These are phyloP conservation scores for Stevia rebaudiana DNA, from an alignment of 140 eudicot species.

Conservation along the genomic window DNA sequence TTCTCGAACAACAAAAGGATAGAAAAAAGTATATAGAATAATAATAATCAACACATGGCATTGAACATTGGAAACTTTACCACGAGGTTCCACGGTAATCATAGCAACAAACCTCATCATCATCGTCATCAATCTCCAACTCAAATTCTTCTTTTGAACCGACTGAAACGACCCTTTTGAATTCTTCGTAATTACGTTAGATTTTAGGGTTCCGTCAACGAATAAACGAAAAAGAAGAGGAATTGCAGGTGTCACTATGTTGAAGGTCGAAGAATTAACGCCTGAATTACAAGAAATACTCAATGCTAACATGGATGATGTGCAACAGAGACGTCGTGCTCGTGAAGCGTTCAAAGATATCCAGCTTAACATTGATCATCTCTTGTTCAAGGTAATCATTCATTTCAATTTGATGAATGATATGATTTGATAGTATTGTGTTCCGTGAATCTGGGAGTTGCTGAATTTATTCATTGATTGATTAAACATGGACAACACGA, in stretches of 20 bases:
- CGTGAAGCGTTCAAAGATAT: slow-evolving; percentile 91
- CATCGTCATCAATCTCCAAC: slow-evolving; percentile 10
- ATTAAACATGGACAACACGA: neutral
- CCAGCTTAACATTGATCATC: slow-evolving; percentile 84
- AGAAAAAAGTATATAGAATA: neutral
- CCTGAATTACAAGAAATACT: slow-evolving; percentile 41
- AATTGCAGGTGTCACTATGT: slow-evolving; percentile 21
- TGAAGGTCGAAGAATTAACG: slow-evolving; percentile 25
- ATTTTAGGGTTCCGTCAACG: slow-evolving; percentile 15
- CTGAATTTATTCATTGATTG: slow-evolving; percentile 5
- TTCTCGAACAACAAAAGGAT: slow-evolving; percentile 17
- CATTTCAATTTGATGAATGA: neutral
- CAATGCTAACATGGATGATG: slow-evolving; percentile 76
- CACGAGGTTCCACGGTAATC: slow-evolving; percentile 18
- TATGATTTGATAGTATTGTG: neutral
- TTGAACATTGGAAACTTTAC: slow-evolving; percentile 11
- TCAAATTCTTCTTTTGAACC: slow-evolving; percentile 12
- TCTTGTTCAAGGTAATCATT: slow-evolving; percentile 69
- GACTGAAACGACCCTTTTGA: slow-evolving; percentile 7
- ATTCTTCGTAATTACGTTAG: slow-evolving; percentile 11
- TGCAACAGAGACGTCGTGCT: slow-evolving; percentile 67
- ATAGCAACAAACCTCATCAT: slow-evolving; percentile 16
- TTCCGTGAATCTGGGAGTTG: neutral
- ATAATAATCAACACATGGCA: slow-evolving; percentile 11
- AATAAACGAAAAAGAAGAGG: slow-evolving; percentile 10